A percentile compares a stretch with the other conserved stretches of the same genome.
These are phyloP conservation scores for Calocybe gangraenosa DNA, from an alignment of 768 basidiomycete genomes.

Conservation along the genomic window DNA sequence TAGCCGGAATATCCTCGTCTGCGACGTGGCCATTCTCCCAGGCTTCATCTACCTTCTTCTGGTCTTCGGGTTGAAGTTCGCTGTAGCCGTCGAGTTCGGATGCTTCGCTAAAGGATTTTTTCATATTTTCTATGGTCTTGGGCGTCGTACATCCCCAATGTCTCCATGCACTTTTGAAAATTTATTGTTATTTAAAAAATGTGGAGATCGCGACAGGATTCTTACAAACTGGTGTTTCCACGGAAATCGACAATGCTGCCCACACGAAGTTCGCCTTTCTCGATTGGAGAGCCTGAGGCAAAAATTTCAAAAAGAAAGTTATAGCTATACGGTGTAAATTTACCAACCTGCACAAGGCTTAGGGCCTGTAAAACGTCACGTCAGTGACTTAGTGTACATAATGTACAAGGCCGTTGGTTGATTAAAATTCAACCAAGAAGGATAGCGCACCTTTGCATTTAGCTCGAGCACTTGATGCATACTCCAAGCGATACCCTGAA, in stretches of 20 bases:
- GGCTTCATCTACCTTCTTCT: constrained; percentile 67
- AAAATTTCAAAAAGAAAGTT: constrained; percentile 13
- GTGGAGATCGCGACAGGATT: constrained; percentile 2
- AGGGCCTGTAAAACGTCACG: constrained; percentile 44
- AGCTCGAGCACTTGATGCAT: constrained; percentile 60
- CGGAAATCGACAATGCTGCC: constrained; percentile 73
- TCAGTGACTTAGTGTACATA: constrained; percentile 20
- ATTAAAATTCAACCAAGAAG: constrained; percentile 1
- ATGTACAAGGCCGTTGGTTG: constrained; percentile 15
- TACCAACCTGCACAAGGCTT: constrained; percentile 70
- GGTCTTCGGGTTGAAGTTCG: constrained; percentile 62
- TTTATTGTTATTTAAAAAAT: background rate
- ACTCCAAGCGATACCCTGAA: constrained; percentile 75
- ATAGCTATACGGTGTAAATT: background rate
- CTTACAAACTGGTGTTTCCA: constrained; percentile 66
- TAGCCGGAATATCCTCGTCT: constrained; percentile 75
- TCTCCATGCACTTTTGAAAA: constrained; percentile 60
- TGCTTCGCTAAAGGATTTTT: constrained; percentile 50
- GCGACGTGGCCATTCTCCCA: constrained; percentile 77
- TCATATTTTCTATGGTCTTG: constrained; percentile 68
- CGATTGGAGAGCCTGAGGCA: constrained; percentile 58
- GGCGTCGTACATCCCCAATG: constrained; percentile 88
- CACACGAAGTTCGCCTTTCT: constrained; percentile 69
- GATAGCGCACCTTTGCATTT: constrained; percentile 70
- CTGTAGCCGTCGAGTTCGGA: constrained; percentile 86